Evolutionary conservation across 306 rosid species (phyloP).

Genomic region (Acacia confusa): DNA sequence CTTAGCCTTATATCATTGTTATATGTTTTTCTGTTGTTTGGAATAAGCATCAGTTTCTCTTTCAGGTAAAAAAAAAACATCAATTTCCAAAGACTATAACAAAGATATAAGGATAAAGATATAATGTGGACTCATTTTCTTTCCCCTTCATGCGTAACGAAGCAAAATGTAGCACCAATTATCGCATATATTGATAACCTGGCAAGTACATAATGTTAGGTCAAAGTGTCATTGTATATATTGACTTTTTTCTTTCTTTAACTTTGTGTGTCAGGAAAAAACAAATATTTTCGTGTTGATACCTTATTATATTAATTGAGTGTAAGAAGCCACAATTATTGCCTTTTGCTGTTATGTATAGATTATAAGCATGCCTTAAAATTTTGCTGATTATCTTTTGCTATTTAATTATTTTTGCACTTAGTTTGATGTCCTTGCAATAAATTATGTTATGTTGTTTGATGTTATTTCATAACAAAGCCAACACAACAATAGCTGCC

Average conservation of each 20-base stretch:
- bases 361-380: neutral
- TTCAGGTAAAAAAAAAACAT: too few relatives aligned
- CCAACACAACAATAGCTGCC: slow-evolving; percentile 87
- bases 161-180: too few relatives aligned
- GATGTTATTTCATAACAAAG: slow-evolving; percentile 56
- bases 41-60: too few relatives aligned
- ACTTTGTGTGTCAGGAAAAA: neutral
- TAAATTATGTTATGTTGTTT: neutral
- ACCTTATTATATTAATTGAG: neutral
- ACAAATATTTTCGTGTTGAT: neutral
- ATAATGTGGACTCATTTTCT: too few relatives aligned
- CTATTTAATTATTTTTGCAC: neutral
- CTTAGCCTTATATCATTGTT: too few relatives aligned
- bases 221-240: neutral
- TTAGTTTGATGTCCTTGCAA: slow-evolving; percentile 11
- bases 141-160: too few relatives aligned
- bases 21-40: too few relatives aligned
- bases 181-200: too few relatives aligned
- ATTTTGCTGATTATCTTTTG: neutral
- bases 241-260: neutral
- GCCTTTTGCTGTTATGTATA: neutral
- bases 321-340: neutral
- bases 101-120: too few relatives aligned
- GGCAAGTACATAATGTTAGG: slow-evolving; percentile 50
- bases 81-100: too few relatives aligned